Percentiles rank a stretch among this genome's conserved stretches.
Evolutionary conservation across 768 basidiomycete genomes (phyloP).

Genomic region (Sarcodon sp.): DNA sequence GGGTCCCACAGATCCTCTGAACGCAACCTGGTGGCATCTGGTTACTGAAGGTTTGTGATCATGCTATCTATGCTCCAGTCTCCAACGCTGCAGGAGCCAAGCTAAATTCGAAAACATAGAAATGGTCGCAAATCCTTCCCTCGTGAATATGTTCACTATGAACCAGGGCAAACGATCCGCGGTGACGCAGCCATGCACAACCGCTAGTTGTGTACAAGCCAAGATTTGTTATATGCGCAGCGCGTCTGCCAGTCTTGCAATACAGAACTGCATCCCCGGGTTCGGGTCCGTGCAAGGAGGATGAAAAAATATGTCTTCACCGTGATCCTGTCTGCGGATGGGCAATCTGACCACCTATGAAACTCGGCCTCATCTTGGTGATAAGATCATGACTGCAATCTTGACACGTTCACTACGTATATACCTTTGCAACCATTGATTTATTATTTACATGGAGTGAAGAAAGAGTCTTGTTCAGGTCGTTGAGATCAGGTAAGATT

Average conservation of each 20-base stretch:
- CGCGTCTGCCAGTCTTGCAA: constrained; percentile 50
- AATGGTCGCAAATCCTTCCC: constrained; percentile 41
- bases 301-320: too few species aligned
- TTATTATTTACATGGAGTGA: too few species aligned
- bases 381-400: too few species aligned
- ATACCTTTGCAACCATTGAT: too few species aligned
- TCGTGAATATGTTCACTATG: constrained; percentile 41
- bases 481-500: too few species aligned
- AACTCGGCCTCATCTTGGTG: too few species aligned
- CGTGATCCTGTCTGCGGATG: too few species aligned
- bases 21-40: constrained; percentile 75
- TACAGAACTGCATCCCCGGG: constrained; percentile 43
- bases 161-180: constrained; percentile 57
- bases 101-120: constrained; percentile 20
- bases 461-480: too few species aligned
- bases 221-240: constrained; percentile 72
- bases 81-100: constrained; percentile 1
- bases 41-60: constrained; percentile 52
- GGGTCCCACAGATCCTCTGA: constrained; percentile 53
- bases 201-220: constrained; percentile 39
- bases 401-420: too few species aligned
- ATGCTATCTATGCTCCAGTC: neutral
- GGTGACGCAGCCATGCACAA: constrained; percentile 39
- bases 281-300: constrained; percentile 48
- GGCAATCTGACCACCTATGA: too few species aligned